Base-by-base conservation (phyloP, 1,284 basidiomycete genomes). In the Pyrrhoderma noxium region DNA sequence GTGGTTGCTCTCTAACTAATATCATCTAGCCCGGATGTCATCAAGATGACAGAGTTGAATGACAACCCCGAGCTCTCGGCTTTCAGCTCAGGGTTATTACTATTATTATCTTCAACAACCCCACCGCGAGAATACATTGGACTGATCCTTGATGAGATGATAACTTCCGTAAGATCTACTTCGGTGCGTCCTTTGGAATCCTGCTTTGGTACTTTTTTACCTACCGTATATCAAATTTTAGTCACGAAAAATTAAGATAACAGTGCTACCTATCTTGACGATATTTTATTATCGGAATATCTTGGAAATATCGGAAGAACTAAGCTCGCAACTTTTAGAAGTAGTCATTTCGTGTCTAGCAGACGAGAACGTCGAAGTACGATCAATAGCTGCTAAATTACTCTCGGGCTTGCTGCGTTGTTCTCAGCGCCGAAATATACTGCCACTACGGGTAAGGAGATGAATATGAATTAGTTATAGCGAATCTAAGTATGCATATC, bases 301-400 rank as follows among this genome's bases (percentile, higher is more conserved):
- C 45, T 69, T 91, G 55, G 76, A 82, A 52, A 79, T 93, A 49
- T 79, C 88, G 22, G 76, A 82, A 48, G 68, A 71, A 11, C 79
- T 79, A 39, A 77, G 87, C 49, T 73, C 76, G 22, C 79, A 75
- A 59, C 79, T 91, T 57, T 83, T 92, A 77, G 86, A 89, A 56
- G 80, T 88, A 31, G 72, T 95, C 44, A 75, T 91, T 23, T 80
- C 85, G 46, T 93, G 93, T 64, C 71, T 97, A 45, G 76, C 79
- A 22, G 93, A 97, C 64, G 87, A 90, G 62, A 95, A 95, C 62
- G 84, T 94, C 48, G 93, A 97, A 70, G 93, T 97, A 25, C 80
- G 93, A 55, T 90, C 93, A 65, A 93, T 89, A 76, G 89, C 92
- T n/a, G 89, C 89, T 3, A 85, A 85, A 69, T 89, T 91, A 38